Conservation (phyloP, 441 rosid species). For the Rhodomyrtus psidioides region DNA sequence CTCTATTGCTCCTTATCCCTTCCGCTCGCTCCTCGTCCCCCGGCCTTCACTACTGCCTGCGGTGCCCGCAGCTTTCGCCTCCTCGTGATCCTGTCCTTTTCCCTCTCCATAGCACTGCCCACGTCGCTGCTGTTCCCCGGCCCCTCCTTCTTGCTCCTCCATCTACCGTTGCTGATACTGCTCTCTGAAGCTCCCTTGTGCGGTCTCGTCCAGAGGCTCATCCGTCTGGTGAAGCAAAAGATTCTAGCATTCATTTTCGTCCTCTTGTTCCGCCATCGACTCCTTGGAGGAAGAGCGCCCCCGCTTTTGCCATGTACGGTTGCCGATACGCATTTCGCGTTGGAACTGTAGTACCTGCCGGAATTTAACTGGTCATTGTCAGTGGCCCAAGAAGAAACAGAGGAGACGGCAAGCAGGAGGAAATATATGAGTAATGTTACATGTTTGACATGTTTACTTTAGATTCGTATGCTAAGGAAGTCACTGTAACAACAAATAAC, state of each 20-base stretch:
- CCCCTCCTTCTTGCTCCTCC: too few relatives aligned
- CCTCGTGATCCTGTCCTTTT: neutral
- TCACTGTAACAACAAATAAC: rapidly evolving
- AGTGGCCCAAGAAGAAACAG: neutral
- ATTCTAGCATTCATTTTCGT: neutral
- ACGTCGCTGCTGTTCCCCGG: neutral
- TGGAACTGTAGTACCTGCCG: neutral
- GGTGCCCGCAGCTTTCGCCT: neutral
- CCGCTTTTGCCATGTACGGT: neutral
- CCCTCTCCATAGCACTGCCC: neutral
- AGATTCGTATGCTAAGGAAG: rapidly evolving
- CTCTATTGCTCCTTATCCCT: neutral
- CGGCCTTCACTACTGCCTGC: rapidly evolving
- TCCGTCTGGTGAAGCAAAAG: neutral
- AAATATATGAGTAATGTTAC: too few relatives aligned
- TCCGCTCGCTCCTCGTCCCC: neutral
- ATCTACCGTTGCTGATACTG: too few relatives aligned
- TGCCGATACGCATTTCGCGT: neutral
- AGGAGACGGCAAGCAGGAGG: too few relatives aligned
- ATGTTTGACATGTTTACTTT: rapidly evolving
- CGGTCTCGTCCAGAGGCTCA: neutral
- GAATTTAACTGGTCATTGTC: neutral
- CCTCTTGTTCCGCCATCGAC: neutral
- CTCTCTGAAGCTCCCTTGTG: neutral
- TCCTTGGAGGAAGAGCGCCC: rapidly evolving